Evolutionary conservation across 345 rosid genomes (phyloP).

Genomic region (Eucalyptus coolabah): DNA sequence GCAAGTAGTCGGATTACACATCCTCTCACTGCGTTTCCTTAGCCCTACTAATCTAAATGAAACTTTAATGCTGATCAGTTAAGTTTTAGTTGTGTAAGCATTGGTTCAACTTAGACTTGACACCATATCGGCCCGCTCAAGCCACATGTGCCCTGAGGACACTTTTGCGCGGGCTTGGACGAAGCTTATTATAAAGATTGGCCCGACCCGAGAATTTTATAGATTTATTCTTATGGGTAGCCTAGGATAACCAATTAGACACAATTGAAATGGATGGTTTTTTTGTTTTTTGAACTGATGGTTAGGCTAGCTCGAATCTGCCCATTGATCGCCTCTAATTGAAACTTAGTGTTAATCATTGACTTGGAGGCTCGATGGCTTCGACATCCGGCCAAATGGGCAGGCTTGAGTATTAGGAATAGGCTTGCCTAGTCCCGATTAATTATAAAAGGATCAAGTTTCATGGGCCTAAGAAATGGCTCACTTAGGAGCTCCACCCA

Average conservation of each 20-base stretch:
- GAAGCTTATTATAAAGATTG: neutral
- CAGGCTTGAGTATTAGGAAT: neutral
- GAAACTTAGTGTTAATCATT: neutral
- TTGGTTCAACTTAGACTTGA: neutral
- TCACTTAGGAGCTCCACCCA: neutral
- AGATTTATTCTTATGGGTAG: neutral
- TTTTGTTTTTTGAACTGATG: too few relatives aligned
- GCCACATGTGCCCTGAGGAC: neutral
- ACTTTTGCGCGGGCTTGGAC: neutral
- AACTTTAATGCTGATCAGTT: neutral
- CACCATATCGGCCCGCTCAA: neutral
- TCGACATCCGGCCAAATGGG: neutral
- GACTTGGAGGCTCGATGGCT: neutral
- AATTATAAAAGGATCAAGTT: neutral
- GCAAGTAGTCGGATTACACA: neutral
- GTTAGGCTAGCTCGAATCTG: neutral
- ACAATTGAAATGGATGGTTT: neutral
- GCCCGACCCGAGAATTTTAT: neutral
- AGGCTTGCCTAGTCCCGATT: neutral
- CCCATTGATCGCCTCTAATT: neutral
- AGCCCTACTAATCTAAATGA: neutral
- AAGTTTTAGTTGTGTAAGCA: neutral
- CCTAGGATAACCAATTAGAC: neutral
- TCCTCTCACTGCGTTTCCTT: neutral
- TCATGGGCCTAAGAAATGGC: neutral